Evolutionary conservation across 2,329 filamentous ascomycete genomes (phyloP).

Genomic region (Exophiala sp.): DNA sequence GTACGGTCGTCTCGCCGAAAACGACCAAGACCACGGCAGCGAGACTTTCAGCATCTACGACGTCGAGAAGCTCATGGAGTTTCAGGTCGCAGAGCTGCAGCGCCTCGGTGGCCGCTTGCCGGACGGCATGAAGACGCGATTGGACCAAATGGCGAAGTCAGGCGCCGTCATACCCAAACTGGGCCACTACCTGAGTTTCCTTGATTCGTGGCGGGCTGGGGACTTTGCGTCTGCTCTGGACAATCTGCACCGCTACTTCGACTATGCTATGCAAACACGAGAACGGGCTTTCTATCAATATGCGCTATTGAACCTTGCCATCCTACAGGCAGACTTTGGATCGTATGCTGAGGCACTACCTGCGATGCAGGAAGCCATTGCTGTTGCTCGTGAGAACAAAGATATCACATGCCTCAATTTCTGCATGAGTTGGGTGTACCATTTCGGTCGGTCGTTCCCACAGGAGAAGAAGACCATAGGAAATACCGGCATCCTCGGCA

Average conservation of each 20-base stretch:
- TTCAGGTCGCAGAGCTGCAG: slow-evolving; percentile 84
- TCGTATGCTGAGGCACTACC: slow-evolving; percentile 86
- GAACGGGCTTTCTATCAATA: slow-evolving; percentile 91
- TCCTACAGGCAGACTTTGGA: slow-evolving; percentile 92
- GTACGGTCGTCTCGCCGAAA: slow-evolving; percentile 47
- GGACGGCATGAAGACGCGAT: slow-evolving; percentile 65
- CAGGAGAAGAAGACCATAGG: slow-evolving; percentile 67
- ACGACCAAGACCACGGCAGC: slow-evolving; percentile 24
- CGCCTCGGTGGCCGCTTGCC: slow-evolving; percentile 77
- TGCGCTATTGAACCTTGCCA: slow-evolving; percentile 85
- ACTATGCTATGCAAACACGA: slow-evolving; percentile 85
- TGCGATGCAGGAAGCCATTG: slow-evolving; percentile 90
- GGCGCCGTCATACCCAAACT: slow-evolving; percentile 26
- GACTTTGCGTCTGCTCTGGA: slow-evolving; percentile 90
- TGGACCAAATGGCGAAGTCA: slow-evolving; percentile 60
- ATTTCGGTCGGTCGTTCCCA: slow-evolving; percentile 84
- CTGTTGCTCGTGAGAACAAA: slow-evolving; percentile 88
- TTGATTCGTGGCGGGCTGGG: slow-evolving; percentile 87
- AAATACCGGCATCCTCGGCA: slow-evolving; percentile 69
- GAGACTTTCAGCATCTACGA: slow-evolving; percentile 65
- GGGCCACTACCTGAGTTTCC: slow-evolving; percentile 56
- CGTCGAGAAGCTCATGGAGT: slow-evolving; percentile 75
- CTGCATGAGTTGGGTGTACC: slow-evolving; percentile 91
- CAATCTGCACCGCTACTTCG: slow-evolving; percentile 88
- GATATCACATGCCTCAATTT: slow-evolving; percentile 93